Base-by-base conservation (phyloP, 345 rosid genomes). In the Gossypium mustelinum region DNA sequence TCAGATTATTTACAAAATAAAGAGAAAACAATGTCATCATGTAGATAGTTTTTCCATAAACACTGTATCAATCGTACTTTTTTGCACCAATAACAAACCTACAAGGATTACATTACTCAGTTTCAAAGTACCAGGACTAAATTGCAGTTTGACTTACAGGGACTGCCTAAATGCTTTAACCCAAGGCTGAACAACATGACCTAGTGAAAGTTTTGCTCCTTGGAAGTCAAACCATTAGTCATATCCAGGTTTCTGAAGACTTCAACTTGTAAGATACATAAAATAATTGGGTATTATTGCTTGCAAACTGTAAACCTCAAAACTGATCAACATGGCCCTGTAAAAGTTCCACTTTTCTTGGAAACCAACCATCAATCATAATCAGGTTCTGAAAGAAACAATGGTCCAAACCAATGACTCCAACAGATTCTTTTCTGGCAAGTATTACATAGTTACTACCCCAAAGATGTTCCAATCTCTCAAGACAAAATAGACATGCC, bases 241-340 rank as follows among this genome's bases (percentile, higher is more conserved):
- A 54, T 54, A 54, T 54, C 58, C 58, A n/a, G 3, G 58, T 54
- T 54, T 54, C 22, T 17, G 58, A 54, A 54, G n/a, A 54, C 58
- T 54, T 54, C 58, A 54, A n/a, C 58, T 54, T 54, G 1, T 54
- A 54, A 54, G 24, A 54, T 17, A 20, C 58, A 54, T 54, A 54
- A 17, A 54, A 54, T 54, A 54, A 1, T 54, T 3, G 24, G 58
- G 18, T 54, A n/a, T 54, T 54, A 54, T 54, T 54, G 58, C 58
- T 54, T 54, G 58, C 58, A 54, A 54, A 54, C n/a, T 54, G 24
- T 54, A 54, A n/a, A 54, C 72, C 72, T 47, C 8, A 47, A 68
- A 47, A 14, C 41, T 13, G 56, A 67, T 45, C 34, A 47, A 67
- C 39, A 7, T 47, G 39, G 9, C 41, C 72, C 41, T 11, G 12